A percentile compares a stretch with the other conserved stretches of the same genome.
Conservation (phyloP, 352 stramenopile species). For the Globisporangium cederbergense region DNA sequence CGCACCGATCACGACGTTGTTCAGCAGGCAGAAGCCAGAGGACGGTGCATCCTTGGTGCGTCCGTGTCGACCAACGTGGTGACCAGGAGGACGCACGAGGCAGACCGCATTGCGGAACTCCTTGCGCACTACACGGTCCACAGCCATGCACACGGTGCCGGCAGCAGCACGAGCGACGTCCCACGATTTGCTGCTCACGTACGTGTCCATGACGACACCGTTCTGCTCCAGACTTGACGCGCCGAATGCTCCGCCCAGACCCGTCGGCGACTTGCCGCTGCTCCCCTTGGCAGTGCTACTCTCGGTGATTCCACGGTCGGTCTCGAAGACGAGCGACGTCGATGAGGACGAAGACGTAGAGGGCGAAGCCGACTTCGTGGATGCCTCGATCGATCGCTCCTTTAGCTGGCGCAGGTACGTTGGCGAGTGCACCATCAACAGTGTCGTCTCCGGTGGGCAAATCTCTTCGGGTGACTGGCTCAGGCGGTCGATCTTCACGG, state of each 20-base stretch:
- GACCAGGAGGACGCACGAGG: slow-evolving; percentile 88
- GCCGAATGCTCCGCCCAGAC: slow-evolving; percentile 67
- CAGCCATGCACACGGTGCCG: slow-evolving; percentile 73
- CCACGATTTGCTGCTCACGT: slow-evolving; percentile 84
- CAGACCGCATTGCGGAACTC: slow-evolving; percentile 83
- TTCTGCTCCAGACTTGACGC: slow-evolving; percentile 63
- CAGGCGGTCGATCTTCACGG: slow-evolving; percentile 67
- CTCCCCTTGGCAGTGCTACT: slow-evolving; percentile 29
- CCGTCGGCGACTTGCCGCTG: slow-evolving; percentile 36
- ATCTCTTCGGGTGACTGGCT: slow-evolving; percentile 67
- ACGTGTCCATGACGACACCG: slow-evolving; percentile 76
- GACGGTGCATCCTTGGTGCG: slow-evolving; percentile 67
- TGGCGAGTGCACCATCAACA: slow-evolving; percentile 82
- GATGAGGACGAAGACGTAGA: slow-evolving; percentile 26
- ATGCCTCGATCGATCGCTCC: slow-evolving; percentile 55
- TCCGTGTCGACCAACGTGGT: slow-evolving; percentile 88
- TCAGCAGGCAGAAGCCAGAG: slow-evolving; percentile 97
- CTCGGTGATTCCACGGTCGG: slow-evolving; percentile 58
- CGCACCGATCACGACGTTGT: slow-evolving; percentile 98
- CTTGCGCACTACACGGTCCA: slow-evolving; percentile 77
- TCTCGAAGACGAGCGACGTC: slow-evolving; percentile 73
- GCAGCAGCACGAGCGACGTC: slow-evolving; percentile 76
- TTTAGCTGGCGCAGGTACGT: slow-evolving; percentile 77
- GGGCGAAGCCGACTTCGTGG: slow-evolving; percentile 28
- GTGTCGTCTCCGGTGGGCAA: slow-evolving; percentile 65